Conservation (phyloP, 1,284 basidiomycete genomes). For the Malassezia obtusa region DNA sequence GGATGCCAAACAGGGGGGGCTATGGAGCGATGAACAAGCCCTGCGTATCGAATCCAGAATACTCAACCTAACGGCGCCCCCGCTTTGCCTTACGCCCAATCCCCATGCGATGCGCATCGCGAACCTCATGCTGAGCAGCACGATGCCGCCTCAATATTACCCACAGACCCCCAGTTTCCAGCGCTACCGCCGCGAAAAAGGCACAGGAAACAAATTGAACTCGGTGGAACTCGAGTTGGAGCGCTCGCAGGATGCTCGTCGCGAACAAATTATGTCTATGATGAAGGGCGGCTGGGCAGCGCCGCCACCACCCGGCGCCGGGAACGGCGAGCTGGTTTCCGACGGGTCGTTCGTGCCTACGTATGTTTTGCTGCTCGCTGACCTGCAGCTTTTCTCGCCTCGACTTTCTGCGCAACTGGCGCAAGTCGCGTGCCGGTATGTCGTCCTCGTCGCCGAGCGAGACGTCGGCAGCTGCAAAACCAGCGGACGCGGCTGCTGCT, state of each 20-base stretch:
- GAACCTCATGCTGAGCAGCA: slow-evolving; percentile 39
- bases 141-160: slow-evolving; percentile 28
- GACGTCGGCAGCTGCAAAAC: slow-evolving; percentile 18
- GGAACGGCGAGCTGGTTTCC: neutral
- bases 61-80: slow-evolving; percentile 36
- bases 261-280: slow-evolving; percentile 39
- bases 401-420: slow-evolving; percentile 35
- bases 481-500: too few relatives aligned
- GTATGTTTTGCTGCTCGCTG: neutral
- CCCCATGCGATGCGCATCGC: slow-evolving; percentile 39
- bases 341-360: slow-evolving; percentile 24
- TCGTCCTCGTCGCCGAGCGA: neutral
- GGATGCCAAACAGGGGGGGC: slow-evolving; percentile 29
- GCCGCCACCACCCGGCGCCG: neutral
- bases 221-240: slow-evolving; percentile 36
- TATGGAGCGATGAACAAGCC: slow-evolving; percentile 42
- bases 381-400: slow-evolving; percentile 28
- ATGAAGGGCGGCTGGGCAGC: slow-evolving; percentile 32
- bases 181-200: slow-evolving; percentile 9
- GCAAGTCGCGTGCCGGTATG: slow-evolving; percentile 17
- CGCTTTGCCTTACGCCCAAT: slow-evolving; percentile 40
- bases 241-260: slow-evolving; percentile 22
- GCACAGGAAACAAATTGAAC: slow-evolving; percentile 26
- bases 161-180: slow-evolving; percentile 21
- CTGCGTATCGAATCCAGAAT: slow-evolving; percentile 39